These are phyloP conservation scores for Cylindrotheca fusiformis DNA, from an alignment of 108 stramenopile genomes.

Conservation along the genomic window DNA sequence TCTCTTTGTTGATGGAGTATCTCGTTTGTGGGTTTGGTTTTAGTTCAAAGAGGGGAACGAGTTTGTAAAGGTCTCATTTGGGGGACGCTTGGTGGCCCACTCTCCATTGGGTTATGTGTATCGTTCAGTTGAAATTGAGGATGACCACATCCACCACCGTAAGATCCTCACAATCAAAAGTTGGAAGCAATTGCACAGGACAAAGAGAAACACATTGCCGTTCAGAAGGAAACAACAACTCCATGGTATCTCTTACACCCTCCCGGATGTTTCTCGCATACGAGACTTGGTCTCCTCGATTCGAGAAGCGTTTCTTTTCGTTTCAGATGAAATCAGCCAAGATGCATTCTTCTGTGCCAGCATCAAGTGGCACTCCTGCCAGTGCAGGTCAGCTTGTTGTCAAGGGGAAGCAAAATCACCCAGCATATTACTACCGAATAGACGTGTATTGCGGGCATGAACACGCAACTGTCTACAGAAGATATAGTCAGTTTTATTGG, in stretches of 20 bases:
- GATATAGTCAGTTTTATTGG: constrained; percentile 48
- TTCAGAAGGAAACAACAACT: no score
- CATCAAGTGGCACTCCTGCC: neutral
- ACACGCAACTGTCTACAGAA: constrained; percentile 18
- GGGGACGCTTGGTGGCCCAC: no score
- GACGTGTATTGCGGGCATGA: constrained; percentile 36
- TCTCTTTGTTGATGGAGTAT: no score
- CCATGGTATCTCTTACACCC: neutral
- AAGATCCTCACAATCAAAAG: no score
- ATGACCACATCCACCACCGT: no score
- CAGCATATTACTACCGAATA: constrained; percentile 50
- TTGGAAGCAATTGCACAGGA: no score
- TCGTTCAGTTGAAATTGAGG: no score
- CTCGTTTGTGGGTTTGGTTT: no score
- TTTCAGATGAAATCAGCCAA: constrained; percentile 19
- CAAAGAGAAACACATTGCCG: neutral
- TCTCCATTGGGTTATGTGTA: no score
- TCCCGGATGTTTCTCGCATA: constrained; percentile 29
- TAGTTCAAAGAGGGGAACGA: no score
- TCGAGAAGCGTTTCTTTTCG: constrained; percentile 35
- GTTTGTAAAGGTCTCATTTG: no score
- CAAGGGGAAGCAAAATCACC: constrained; percentile 26
- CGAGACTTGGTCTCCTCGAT: constrained; percentile 48
- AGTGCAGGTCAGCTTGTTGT: neutral
- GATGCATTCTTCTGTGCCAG: constrained; percentile 3